Base-by-base conservation (phyloP, 306 rosid species). In the Luffa aegyptiaca region DNA sequence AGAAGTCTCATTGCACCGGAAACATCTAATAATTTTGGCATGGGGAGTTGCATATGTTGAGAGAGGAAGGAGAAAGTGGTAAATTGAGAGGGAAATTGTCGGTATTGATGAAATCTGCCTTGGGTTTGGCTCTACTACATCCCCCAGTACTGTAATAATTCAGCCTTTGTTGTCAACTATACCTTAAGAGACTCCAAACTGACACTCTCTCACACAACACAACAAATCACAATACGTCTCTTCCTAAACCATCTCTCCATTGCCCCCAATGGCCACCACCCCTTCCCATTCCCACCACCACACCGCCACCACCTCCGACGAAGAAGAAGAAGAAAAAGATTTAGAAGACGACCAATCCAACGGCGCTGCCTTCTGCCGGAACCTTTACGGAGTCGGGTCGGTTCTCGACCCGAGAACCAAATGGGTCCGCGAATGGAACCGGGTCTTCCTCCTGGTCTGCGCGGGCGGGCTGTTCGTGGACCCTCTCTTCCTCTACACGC, bases 341-440 rank as follows among this genome's bases (percentile, higher is more conserved):
- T 83, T 77, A 1, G 52, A 46, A 3, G 80, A 44, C 10, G 79
- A 42, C 5, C 64, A 66, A 5, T 52, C 72, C 0, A 14, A 16
- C 3, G 45, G 13, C 4, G 75, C 48, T 2, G 82, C 35, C 1
- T 79, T 74, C 26, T 55, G 72, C 2, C 73, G 9, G 71, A 80
- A 6, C 44, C 21, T 1, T 35, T 9, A 56, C 62, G 36, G 21
- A 42, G 20, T 82, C 5, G 84, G 85, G 13, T 72, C 80, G 37
- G 84, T 88, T 21, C 20, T 92, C 42, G 92, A 85, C 78, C 92
- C 94, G 21, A 77, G 84, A 64, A 86, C 89, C 21, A 88, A 83
- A 80, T 94, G 97, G 98, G 79, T 88, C 2, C 85, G 88, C 78
- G 97, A 93, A 83, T 92, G 97, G 99, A 95, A 90, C 84, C 84